Evolutionary conservation across 2,329 filamentous ascomycete species (phyloP).

Genomic region (Ophiostoma australiae): DNA sequence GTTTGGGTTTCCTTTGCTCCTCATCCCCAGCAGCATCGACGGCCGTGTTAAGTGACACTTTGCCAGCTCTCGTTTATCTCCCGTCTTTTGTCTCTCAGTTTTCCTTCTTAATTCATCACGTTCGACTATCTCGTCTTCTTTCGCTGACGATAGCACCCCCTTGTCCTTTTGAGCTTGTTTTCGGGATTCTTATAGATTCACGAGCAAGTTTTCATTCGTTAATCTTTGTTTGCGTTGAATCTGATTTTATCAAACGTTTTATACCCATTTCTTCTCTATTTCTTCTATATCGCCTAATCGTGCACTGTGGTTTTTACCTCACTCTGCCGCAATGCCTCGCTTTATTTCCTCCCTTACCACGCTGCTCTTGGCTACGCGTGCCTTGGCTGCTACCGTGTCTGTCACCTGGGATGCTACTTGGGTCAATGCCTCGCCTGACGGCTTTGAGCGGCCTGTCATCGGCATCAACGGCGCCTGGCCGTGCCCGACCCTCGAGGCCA

Average conservation of each 20-base stretch:
- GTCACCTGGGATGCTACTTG: slow-evolving; percentile 41
- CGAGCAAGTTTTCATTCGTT: slow-evolving; percentile 11
- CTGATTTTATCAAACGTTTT: background rate
- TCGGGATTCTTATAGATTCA: background rate
- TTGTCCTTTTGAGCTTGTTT: background rate
- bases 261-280: background rate
- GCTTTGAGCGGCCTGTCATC: slow-evolving; percentile 37
- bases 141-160: background rate
- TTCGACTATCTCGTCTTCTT: background rate
- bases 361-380: slow-evolving; percentile 29
- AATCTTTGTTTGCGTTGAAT: slow-evolving; percentile 4
- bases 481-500: slow-evolving; percentile 50
- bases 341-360: slow-evolving; percentile 11
- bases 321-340: slow-evolving; percentile 15
- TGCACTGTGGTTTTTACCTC: background rate
- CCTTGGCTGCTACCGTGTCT: slow-evolving; percentile 34
- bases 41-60: slow-evolving; percentile 13
- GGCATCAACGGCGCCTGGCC: slow-evolving; percentile 61
- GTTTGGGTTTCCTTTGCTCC: background rate
- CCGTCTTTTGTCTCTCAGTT: background rate
- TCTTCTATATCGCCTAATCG: slow-evolving; percentile 6
- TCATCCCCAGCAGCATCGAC: slow-evolving; percentile 12
- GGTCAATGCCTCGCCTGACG: slow-evolving; percentile 39
- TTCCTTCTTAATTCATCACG: slow-evolving; percentile 4
- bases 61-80: slow-evolving; percentile 11